Conservation (phyloP, 176 grass and related monocot genomes). For the maize (Zea mays) region Zm-B73-REFERENCE-NAM-5.0 NC_050098.1:231454001-231454500, state of each 20-base stretch:
- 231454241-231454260: conserved; percentile 83
- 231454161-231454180: background rate
- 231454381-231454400: background rate
- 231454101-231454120: too few species aligned
- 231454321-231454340: conserved; percentile 86
- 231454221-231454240: conserved; percentile 73
- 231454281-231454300: conserved; percentile 76
- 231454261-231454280: conserved; percentile 84
- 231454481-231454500: conserved; percentile 57
- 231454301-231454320: conserved; percentile 72
- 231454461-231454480: conserved; percentile 86
- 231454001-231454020: too few species aligned
- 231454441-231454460: conserved; percentile 78
- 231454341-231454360: conserved; percentile 16
- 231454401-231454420: conserved; percentile 61
- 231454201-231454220: conserved; percentile 85
- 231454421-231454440: conserved; percentile 86
- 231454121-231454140: too few species aligned
- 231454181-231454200: conserved; percentile 50
- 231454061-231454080: too few species aligned
- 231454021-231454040: too few species aligned
- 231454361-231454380: background rate
- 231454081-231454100: too few species aligned
- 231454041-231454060: too few species aligned
- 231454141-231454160: too few species aligned